Evolutionary conservation across 805 yeast genomes (phyloP).

Genomic region (Candida maesae): DNA sequence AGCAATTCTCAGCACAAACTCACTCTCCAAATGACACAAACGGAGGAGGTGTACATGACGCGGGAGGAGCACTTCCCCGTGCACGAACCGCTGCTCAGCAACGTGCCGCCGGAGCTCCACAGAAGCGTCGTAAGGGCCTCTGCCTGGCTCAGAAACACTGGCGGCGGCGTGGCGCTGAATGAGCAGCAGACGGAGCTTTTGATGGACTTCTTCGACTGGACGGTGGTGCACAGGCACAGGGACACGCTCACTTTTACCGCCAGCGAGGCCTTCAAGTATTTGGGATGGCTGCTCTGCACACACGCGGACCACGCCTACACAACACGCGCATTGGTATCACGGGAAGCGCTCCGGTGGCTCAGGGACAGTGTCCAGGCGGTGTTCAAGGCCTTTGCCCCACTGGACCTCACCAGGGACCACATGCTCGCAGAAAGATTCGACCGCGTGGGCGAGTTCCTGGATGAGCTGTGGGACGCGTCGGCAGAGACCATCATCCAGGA

Average conservation of each 20-base stretch:
- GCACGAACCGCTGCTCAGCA: neutral
- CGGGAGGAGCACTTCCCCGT: neutral
- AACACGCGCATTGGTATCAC: neutral
- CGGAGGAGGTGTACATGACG: neutral
- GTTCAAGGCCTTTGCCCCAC: neutral
- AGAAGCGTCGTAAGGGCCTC: neutral
- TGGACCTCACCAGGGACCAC: neutral
- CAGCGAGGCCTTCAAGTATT: neutral
- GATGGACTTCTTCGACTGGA: neutral
- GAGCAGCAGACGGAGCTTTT: no score
- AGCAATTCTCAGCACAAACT: no score
- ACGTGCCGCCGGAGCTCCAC: neutral
- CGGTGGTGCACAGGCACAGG: neutral
- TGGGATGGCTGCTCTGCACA: slow-evolving; percentile 1
- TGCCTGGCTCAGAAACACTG: neutral
- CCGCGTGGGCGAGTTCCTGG: neutral
- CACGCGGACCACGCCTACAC: neutral
- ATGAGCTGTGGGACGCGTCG: neutral
- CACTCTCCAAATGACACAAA: no score
- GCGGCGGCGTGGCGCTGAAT: no score
- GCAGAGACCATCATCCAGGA: neutral
- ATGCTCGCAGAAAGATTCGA: neutral
- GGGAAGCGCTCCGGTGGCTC: neutral
- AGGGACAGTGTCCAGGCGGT: neutral
- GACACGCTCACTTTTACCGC: neutral